Percentiles rank a stretch among this genome's conserved stretches.
Evolutionary conservation across 805 yeast genomes (phyloP).

Genomic region (Ogataea methanolica): DNA sequence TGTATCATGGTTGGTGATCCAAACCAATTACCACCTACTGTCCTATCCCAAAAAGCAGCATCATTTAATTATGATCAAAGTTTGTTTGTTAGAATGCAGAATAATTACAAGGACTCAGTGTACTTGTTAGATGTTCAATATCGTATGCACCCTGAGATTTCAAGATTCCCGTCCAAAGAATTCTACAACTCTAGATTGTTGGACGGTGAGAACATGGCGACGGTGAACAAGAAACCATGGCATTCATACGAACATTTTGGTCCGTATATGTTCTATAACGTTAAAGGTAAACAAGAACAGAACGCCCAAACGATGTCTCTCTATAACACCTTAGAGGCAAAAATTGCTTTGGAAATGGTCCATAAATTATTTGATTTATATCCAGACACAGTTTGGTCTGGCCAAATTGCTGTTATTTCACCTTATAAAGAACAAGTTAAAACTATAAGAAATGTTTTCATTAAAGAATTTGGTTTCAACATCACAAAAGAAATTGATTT

Average conservation of each 20-base stretch:
- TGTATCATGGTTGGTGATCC: slow-evolving; percentile 99
- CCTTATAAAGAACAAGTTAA: slow-evolving; percentile 89
- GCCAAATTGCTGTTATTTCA: slow-evolving; percentile 84
- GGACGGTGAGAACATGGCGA: slow-evolving; percentile 76
- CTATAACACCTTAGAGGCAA: slow-evolving; percentile 67
- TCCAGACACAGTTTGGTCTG: slow-evolving; percentile 53
- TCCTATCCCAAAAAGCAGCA: slow-evolving; percentile 83
- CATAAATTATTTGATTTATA: slow-evolving; percentile 44
- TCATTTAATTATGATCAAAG: slow-evolving; percentile 80
- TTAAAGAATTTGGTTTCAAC: slow-evolving; percentile 52
- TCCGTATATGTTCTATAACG: slow-evolving; percentile 79
- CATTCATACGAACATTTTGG: slow-evolving; percentile 52
- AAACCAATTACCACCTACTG: slow-evolving; percentile 96
- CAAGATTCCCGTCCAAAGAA: slow-evolving; percentile 78
- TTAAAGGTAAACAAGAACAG: slow-evolving; percentile 60
- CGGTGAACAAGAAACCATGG: slow-evolving; percentile 66
- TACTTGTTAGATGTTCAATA: slow-evolving; percentile 85
- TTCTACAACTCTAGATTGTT: slow-evolving; percentile 70
- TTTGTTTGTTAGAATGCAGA: slow-evolving; percentile 89
- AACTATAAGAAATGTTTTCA: slow-evolving; percentile 53
- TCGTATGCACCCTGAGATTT: slow-evolving; percentile 95
- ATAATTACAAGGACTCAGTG: slow-evolving; percentile 52
- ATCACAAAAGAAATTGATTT: slow-evolving; percentile 72
- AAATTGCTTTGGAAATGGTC: slow-evolving; percentile 64
- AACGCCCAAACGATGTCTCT: slow-evolving; percentile 64